Conservation (phyloP, 768 basidiomycete genomes). For the Asterophora lycoperdoides region DNA sequence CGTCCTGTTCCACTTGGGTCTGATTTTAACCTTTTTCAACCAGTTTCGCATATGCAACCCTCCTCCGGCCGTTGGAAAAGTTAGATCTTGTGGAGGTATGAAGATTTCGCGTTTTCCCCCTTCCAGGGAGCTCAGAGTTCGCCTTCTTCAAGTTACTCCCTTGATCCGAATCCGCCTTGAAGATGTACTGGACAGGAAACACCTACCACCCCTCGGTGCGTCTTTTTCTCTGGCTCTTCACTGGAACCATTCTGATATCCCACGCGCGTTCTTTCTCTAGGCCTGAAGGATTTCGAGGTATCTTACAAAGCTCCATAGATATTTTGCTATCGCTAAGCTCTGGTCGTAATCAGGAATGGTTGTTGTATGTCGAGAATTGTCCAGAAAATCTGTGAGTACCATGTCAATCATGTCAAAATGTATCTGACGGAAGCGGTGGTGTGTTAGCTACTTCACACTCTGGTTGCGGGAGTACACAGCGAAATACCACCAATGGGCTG, state of each 20-base stretch:
- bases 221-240: slow-evolving; percentile 5
- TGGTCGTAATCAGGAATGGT: slow-evolving; percentile 56
- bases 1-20: not conserved
- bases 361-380: slow-evolving; percentile 71
- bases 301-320: not conserved
- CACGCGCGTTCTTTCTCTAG: slow-evolving; percentile 25
- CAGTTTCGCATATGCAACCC: slow-evolving; percentile 62
- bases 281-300: slow-evolving; percentile 68
- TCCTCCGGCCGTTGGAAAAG: slow-evolving; percentile 63
- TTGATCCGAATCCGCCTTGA: slow-evolving; percentile 64
- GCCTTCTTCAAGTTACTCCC: slow-evolving; percentile 48
- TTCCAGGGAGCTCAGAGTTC: slow-evolving; percentile 4
- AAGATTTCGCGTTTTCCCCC: slow-evolving; percentile 1
- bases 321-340: not conserved
- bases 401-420: not conserved
- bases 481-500: slow-evolving; percentile 42
- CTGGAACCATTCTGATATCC: not conserved
- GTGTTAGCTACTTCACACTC: slow-evolving; percentile 65
- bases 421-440: slow-evolving; percentile 8
- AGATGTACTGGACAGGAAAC: slow-evolving; percentile 70
- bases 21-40: slow-evolving; percentile 1
- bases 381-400: slow-evolving; percentile 67
- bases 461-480: slow-evolving; percentile 74
- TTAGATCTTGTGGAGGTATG: slow-evolving; percentile 58
- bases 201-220: slow-evolving; percentile 71